phyloP scores from a whole-genome alignment of 1,284 basidiomycete genomes.

The Porodaedalea pini region DNA sequence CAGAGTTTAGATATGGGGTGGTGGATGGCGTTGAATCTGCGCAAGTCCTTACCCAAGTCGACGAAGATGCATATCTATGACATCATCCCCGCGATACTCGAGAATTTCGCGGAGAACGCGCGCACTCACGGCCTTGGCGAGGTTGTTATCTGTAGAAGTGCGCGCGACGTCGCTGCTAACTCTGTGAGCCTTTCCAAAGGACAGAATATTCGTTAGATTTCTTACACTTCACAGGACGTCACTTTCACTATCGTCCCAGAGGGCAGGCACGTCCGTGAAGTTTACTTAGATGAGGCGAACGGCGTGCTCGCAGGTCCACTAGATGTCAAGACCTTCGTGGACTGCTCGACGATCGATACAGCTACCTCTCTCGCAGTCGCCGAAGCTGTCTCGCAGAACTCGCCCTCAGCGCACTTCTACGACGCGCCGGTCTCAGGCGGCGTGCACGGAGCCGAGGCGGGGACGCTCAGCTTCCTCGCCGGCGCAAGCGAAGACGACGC shows the following conservation, averaged over 20 bases:
- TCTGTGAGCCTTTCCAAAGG: slow-evolving; percentile 4
- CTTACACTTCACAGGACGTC: slow-evolving; percentile 11
- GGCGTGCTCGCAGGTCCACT: slow-evolving; percentile 20
- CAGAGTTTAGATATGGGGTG: slow-evolving; percentile 21
- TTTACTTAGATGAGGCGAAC: slow-evolving; percentile 19
- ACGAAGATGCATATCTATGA: slow-evolving; percentile 19
- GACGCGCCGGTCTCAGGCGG: slow-evolving; percentile 25
- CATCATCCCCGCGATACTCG: slow-evolving; percentile 9
- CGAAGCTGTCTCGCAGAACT: slow-evolving; percentile 16
- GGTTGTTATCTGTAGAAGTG: neutral
- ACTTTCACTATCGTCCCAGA: slow-evolving; percentile 23
- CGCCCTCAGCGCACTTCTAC: slow-evolving; percentile 20
- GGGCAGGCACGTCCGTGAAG: slow-evolving; percentile 21
- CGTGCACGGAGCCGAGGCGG: slow-evolving; percentile 23
- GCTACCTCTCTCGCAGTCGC: slow-evolving; percentile 22
- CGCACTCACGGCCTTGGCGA: neutral
- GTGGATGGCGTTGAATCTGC: slow-evolving; percentile 23
- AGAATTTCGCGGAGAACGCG: slow-evolving; percentile 13
- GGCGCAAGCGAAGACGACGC: slow-evolving; percentile 15
- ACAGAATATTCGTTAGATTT: neutral
- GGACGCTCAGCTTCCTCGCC: slow-evolving; percentile 22
- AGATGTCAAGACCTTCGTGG: slow-evolving; percentile 18
- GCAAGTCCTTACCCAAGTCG: slow-evolving; percentile 16
- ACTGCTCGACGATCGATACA: slow-evolving; percentile 24
- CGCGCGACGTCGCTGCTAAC: slow-evolving; percentile 13